Evolutionary conservation across 2,329 filamentous ascomycete genomes (phyloP).

Genomic region (Fusarium sacchari): DNA sequence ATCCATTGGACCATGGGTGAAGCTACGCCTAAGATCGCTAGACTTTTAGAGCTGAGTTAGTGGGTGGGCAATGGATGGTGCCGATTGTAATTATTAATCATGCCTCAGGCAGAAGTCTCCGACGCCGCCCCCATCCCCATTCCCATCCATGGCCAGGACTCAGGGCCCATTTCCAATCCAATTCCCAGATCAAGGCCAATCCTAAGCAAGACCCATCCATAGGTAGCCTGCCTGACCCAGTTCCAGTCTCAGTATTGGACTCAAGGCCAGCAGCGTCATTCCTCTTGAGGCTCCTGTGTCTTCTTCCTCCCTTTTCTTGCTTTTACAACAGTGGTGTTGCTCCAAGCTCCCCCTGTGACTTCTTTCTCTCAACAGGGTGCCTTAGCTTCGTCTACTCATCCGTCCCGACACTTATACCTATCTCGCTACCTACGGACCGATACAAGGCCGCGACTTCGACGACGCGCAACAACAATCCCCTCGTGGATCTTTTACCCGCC

Average conservation of each 20-base stretch:
- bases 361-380: neutral
- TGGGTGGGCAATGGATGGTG: neutral
- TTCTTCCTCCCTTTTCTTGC: constrained; percentile 29
- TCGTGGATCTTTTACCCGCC: constrained; percentile 23
- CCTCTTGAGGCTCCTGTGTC: constrained; percentile 18
- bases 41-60: neutral
- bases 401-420: constrained; percentile 13
- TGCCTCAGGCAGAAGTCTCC: constrained; percentile 35
- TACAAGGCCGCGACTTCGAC: constrained; percentile 14
- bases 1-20: neutral
- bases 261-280: constrained; percentile 37
- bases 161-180: constrained; percentile 41
- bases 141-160: constrained; percentile 22
- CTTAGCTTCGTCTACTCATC: constrained; percentile 1
- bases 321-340: constrained; percentile 2
- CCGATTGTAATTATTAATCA: neutral
- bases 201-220: constrained; percentile 38
- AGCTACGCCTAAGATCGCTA: neutral
- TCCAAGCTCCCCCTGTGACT: neutral
- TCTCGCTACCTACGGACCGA: neutral
- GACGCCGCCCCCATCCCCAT: constrained; percentile 31
- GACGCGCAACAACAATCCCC: constrained; percentile 21
- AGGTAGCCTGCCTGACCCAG: constrained; percentile 29
- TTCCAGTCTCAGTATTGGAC: constrained; percentile 17
- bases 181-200: constrained; percentile 33